A percentile compares a stretch with the other conserved stretches of the same genome.
Conservation (phyloP, 2,329 filamentous ascomycete species). For the Elsinoe perseae region DNA sequence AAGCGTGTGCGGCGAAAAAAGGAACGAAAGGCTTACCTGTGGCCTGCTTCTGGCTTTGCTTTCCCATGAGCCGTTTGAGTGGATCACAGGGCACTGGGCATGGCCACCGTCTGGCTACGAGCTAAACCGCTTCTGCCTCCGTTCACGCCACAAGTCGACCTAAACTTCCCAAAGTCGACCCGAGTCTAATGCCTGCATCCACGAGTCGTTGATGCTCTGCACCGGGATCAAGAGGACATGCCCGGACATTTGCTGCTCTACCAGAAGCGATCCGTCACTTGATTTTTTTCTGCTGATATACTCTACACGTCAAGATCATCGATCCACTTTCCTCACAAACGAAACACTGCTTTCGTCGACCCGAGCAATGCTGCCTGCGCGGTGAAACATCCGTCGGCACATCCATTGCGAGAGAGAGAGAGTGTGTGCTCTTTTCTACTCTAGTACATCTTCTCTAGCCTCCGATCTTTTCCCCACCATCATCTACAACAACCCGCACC, state of each 20-base stretch:
- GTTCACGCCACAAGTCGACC: conserved; percentile 13
- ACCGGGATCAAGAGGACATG: not conserved
- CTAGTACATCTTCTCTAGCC: not conserved
- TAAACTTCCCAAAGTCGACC: no score
- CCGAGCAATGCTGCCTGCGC: conserved; percentile 15
- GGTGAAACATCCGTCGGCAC: conserved; percentile 16
- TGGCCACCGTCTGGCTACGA: not conserved
- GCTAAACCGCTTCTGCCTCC: conserved; percentile 8
- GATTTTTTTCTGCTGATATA: not conserved
- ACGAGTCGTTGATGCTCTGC: not conserved
- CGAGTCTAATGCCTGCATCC: not conserved
- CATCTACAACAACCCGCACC: conserved; percentile 5
- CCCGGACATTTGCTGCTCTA: not conserved
- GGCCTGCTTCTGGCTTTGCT: no score
- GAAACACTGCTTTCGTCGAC: not conserved
- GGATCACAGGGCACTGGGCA: conserved; percentile 3
- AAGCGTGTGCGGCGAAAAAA: conserved; percentile 6
- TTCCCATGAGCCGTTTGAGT: conserved; percentile 2
- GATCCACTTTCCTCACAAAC: not conserved
- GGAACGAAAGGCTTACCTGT: no score
- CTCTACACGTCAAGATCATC: not conserved
- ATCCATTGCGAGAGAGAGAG: not conserved
- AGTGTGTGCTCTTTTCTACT: no score
- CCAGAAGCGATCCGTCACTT: not conserved
- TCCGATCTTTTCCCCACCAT: conserved; percentile 16